Base-by-base conservation (phyloP, 805 yeast genomes). In the Alloascoidea africana region DNA sequence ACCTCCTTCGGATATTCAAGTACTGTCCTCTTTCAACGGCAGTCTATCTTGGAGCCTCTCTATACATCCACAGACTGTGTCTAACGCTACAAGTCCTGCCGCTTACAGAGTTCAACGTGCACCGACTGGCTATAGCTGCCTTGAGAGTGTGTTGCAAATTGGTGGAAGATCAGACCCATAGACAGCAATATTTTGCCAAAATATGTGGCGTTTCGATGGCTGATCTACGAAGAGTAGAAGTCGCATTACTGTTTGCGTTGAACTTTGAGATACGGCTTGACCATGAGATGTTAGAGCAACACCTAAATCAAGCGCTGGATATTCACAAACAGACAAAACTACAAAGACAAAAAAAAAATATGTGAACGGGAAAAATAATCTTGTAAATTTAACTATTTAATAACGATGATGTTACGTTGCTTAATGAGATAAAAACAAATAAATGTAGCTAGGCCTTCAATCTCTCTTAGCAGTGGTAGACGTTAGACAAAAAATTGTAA, bases 221-320 rank as follows among this genome's bases (percentile, higher is more conserved):
- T 3, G 80, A 73, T 38, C 52, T 73, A 36, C 54, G 59, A 39
- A 54, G 59, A 18, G 51, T 73, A 34, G 80, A 73, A 45, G 61
- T 70, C 15, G 63, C 73, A 1, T 54, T 72, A 32, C 50, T 73
- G 40, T 68, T 66, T 44, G 47, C 71, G 35, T 42, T 67, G 37
- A 66, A 70, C 46, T 73, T 70, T 49, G 64, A 68, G 35, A 51
- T 73, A 39, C 62, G 60, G 34, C 65, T 67, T n/a, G 66, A 66
- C 39, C 53, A 55, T 32, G 42, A 41, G 2, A 38, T 49, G 3
- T 51, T 67, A 23, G 51, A 53, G 34, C 46, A 48, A 19, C 59
- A 57, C 35, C 47, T 64, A 38, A 44, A 41, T 4, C 34, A 46
- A 8, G 32, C 32, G 16, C 15, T 16, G 4, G 13, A 5, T 4